Conservation (phyloP, 139 green algal genomes). For the Desmodesmus armatus region DNA sequence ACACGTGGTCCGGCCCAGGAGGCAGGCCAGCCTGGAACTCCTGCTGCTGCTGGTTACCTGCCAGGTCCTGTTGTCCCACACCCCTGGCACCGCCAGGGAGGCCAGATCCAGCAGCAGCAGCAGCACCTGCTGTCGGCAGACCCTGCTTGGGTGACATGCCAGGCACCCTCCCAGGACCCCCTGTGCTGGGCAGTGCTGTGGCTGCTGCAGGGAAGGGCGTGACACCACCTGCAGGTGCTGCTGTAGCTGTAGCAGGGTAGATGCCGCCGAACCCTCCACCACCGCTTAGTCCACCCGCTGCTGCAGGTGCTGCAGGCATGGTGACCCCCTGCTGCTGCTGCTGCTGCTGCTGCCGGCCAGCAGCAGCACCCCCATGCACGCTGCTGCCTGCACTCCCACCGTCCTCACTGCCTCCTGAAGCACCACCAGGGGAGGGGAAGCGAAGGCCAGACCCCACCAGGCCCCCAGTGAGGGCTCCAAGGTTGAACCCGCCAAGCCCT, state of each 20-base stretch:
- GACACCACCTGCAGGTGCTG: not conserved
- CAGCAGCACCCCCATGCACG: not conserved
- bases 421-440: too few species aligned
- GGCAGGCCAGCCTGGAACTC: slow-evolving; percentile 48
- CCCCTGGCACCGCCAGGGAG: not conserved
- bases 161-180: too few species aligned
- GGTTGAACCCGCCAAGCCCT: too few species aligned
- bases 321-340: not conserved
- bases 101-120: not conserved
- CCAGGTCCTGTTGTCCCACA: not conserved
- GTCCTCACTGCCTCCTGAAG: too few species aligned
- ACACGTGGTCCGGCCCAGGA: slow-evolving; percentile 52
- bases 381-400: not conserved
- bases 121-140: not conserved
- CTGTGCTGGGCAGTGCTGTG: not conserved
- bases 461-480: too few species aligned
- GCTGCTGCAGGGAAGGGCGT: too few species aligned
- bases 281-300: too few species aligned
- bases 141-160: too few species aligned
- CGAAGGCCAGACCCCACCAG: too few species aligned
- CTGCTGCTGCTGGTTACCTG: not conserved
- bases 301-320: not conserved
- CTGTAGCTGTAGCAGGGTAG: not conserved
- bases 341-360: not conserved
- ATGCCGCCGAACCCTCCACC: too few species aligned